Percentiles rank a stretch among this genome's conserved stretches.
Evolutionary conservation across 1,284 basidiomycete species (phyloP).

Genomic region (Golubevia pallescens): DNA sequence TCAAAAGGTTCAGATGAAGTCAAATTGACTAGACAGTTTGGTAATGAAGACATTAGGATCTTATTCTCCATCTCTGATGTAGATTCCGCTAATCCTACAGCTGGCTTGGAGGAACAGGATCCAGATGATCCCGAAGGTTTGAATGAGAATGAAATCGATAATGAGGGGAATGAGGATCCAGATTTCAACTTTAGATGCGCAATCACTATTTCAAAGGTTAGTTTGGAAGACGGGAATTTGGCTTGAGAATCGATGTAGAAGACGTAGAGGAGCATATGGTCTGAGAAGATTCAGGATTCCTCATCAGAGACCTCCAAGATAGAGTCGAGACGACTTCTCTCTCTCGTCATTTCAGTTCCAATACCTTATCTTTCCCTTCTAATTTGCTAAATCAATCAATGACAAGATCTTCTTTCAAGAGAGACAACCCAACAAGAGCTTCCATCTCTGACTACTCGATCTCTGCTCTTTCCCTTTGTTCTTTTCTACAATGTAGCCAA

Average conservation of each 20-base stretch:
- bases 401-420: conserved; percentile 66
- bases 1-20: conserved; percentile 49
- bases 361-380: conserved; percentile 10
- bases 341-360: conserved; percentile 12
- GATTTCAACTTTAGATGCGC: too few species aligned
- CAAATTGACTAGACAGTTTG: conserved; percentile 47
- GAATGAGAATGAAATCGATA: too few species aligned
- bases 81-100: conserved; percentile 31
- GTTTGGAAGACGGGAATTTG: too few species aligned
- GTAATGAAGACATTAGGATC: conserved; percentile 57
- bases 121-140: too few species aligned
- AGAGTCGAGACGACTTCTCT: conserved; percentile 11
- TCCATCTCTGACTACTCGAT: neutral
- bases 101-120: too few species aligned
- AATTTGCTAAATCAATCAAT: conserved; percentile 53
- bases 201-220: too few species aligned
- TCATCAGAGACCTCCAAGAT: conserved; percentile 69
- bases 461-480: neutral
- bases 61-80: conserved; percentile 57
- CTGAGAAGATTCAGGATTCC: too few species aligned
- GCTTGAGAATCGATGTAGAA: too few species aligned
- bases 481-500: conserved; percentile 5
- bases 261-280: too few species aligned
- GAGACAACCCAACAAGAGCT: too few species aligned
- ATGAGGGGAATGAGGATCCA: too few species aligned